Conservation (phyloP, 2,329 filamentous ascomycete species). For the Seiridium cupressi region DNA sequence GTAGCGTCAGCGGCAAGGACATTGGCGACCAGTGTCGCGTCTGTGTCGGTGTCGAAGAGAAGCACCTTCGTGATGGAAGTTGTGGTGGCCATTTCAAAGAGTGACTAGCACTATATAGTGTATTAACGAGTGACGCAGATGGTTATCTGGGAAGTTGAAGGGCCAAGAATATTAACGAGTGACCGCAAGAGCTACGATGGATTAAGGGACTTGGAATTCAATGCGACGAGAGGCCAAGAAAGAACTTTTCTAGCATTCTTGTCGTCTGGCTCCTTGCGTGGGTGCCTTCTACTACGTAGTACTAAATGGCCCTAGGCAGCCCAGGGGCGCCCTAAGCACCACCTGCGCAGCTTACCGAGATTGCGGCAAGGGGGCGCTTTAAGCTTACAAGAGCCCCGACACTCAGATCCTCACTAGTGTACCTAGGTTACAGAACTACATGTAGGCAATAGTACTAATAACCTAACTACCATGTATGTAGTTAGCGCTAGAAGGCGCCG, state of each 20-base stretch:
- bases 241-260: background rate
- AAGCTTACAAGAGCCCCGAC: background rate
- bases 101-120: background rate
- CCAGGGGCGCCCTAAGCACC: no score
- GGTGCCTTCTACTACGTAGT: background rate
- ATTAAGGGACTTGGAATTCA: no score
- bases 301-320: background rate
- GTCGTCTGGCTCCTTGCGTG: background rate
- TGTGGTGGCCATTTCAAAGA: background rate
- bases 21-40: background rate
- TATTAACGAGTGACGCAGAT: background rate
- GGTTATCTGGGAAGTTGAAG: background rate
- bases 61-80: conserved; percentile 2
- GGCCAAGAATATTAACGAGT: no score
- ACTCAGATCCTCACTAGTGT: background rate
- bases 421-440: no score
- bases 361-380: background rate
- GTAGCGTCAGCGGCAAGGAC: conserved; percentile 5
- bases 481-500: no score
- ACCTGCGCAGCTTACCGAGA: background rate
- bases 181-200: no score
- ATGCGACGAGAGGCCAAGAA: no score
- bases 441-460: no score
- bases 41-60: background rate
- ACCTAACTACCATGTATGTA: no score